Percentiles rank a stretch among this genome's conserved stretches.
These are phyloP conservation scores for Umbellularia californica DNA, from an alignment of 164 flowering plant genomes.

Conservation along the genomic window DNA sequence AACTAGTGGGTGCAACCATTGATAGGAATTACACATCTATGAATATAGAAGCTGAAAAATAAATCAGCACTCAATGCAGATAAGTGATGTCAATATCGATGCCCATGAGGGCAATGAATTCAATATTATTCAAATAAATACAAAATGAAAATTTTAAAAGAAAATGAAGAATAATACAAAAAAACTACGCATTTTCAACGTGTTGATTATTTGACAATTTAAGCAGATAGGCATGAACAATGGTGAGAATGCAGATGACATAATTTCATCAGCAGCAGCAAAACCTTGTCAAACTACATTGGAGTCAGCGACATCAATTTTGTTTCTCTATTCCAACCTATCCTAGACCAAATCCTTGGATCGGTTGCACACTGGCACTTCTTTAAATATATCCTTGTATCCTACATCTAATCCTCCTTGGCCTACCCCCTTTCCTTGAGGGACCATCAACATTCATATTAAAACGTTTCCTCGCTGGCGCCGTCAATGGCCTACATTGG, in stretches of 20 bases:
- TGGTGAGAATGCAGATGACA: not conserved
- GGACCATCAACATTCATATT: too few relatives aligned
- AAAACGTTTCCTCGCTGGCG: too few relatives aligned
- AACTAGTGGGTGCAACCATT: not conserved
- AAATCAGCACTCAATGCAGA: not conserved
- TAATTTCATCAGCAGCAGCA: not conserved
- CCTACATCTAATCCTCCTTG: too few relatives aligned
- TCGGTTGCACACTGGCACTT: too few relatives aligned
- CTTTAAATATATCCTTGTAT: too few relatives aligned
- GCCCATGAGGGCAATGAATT: not conserved
- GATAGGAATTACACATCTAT: not conserved
- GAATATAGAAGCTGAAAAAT: not conserved
- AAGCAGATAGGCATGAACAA: not conserved
- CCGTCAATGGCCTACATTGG: too few relatives aligned
- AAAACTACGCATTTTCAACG: not conserved
- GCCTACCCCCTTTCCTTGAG: too few relatives aligned
- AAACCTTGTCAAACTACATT: not conserved
- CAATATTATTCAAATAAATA: slow-evolving; percentile 1
- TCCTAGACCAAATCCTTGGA: too few relatives aligned
- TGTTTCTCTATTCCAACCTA: too few relatives aligned
- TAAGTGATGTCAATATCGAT: not conserved
- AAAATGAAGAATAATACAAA: not conserved
- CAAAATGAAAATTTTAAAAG: not conserved
- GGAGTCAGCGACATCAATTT: too few relatives aligned
- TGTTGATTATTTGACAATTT: not conserved